A percentile compares a stretch with the other conserved stretches of the same genome.
Conservation (phyloP, 257 asterid species). For the Solanum lycopersicoides region DNA sequence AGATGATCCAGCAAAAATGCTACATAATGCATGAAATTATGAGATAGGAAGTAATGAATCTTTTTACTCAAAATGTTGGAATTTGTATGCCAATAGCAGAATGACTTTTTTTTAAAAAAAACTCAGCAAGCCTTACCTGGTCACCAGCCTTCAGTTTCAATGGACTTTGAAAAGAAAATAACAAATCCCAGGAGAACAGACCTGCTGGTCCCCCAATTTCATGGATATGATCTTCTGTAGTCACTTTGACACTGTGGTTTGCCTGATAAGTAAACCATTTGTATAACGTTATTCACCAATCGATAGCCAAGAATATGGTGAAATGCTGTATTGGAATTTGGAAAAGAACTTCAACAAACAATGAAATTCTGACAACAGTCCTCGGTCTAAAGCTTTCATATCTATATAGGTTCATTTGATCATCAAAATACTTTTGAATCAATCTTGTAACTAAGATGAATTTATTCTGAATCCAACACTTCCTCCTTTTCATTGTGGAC, state of each 20-base stretch:
- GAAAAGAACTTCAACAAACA: background rate
- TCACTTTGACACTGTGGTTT: conserved; percentile 72
- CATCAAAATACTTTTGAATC: background rate
- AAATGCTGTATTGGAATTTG: background rate
- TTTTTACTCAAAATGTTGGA: background rate
- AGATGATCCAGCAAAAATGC: background rate
- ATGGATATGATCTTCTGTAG: conserved; percentile 81
- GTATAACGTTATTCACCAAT: background rate
- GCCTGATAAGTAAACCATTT: conserved; percentile 15
- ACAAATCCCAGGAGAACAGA: conserved; percentile 87
- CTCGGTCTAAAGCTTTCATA: background rate
- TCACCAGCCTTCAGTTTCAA: conserved; percentile 72
- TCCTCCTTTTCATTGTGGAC: background rate
- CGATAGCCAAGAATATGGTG: background rate
- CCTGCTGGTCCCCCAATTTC: conserved; percentile 91
- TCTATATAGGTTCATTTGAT: background rate
- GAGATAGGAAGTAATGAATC: background rate
- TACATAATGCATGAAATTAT: background rate
- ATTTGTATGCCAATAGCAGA: background rate
- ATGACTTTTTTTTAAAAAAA: background rate
- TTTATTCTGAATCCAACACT: background rate
- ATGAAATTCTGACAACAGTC: background rate
- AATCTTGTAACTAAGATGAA: background rate
- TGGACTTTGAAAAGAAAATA: conserved; percentile 73
- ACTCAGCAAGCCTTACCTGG: conserved; percentile 46